Percentiles rank a stretch among this genome's conserved stretches.
phyloP scores from a whole-genome alignment of 2,329 filamentous ascomycete genomes.

The Talaromyces sp. region DNA sequence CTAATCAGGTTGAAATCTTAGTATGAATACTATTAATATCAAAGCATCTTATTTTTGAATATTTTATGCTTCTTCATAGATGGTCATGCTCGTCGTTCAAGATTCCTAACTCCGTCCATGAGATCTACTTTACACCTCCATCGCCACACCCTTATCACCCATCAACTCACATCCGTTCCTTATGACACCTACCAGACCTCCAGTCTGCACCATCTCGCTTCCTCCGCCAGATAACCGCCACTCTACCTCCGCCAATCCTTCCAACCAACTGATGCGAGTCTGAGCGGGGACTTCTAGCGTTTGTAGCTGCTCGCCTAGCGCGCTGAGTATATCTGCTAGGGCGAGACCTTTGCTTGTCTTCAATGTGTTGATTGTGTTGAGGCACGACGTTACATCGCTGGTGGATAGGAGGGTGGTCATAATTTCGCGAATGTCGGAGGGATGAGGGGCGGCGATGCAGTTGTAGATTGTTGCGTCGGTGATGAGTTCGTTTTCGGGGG shows the following conservation, averaged over 20 bases:
- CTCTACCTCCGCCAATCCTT: constrained; percentile 88
- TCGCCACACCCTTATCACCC: constrained; percentile 35
- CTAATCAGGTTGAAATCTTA: background rate
- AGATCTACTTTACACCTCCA: constrained; percentile 13
- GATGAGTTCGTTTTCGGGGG: constrained; percentile 74
- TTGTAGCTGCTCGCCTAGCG: constrained; percentile 75
- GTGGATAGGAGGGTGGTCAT: constrained; percentile 78
- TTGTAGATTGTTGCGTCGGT: constrained; percentile 92
- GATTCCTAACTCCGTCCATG: background rate
- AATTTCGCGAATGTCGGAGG: constrained; percentile 81
- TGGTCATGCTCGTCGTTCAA: background rate
- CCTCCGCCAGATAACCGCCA: constrained; percentile 85
- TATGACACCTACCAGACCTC: constrained; percentile 85
- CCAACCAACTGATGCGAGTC: constrained; percentile 87
- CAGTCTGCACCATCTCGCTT: constrained; percentile 84
- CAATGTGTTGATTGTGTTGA: constrained; percentile 81
- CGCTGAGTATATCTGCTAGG: constrained; percentile 87
- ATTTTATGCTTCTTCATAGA: background rate
- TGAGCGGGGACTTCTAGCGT: constrained; percentile 80
- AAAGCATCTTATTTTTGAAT: background rate
- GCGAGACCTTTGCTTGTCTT: constrained; percentile 84
- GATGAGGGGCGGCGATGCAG: constrained; percentile 93
- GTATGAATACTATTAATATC: background rate
- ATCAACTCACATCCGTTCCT: constrained; percentile 79
- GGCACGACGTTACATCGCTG: constrained; percentile 81